These are phyloP conservation scores for Leccinum longicurvipes DNA, from an alignment of 768 basidiomycete species.

Conservation along the genomic window DNA sequence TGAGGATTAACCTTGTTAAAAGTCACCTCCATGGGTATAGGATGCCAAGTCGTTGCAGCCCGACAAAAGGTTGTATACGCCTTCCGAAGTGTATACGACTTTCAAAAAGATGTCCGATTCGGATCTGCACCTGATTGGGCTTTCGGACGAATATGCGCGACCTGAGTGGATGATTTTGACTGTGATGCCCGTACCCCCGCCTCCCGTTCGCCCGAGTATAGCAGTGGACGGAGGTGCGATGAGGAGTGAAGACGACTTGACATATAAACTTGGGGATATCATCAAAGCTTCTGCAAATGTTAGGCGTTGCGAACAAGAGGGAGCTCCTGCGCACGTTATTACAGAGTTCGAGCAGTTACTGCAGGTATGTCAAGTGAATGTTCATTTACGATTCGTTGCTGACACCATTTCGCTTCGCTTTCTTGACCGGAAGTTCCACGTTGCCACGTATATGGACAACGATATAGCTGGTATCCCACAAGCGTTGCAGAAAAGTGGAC, in stretches of 20 bases:
- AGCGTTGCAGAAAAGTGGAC: constrained; percentile 93
- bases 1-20: constrained; percentile 10
- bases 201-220: constrained; percentile 96
- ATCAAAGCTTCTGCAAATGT: constrained; percentile 94
- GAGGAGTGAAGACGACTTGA: constrained; percentile 97
- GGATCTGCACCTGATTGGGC: constrained; percentile 85
- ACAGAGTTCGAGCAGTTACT: constrained; percentile 94
- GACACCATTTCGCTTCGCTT: background rate
- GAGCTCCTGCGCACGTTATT: constrained; percentile 93
- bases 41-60: constrained; percentile 79
- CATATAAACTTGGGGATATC: constrained; percentile 95
- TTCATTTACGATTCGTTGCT: background rate
- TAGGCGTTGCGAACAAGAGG: constrained; percentile 90
- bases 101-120: constrained; percentile 92
- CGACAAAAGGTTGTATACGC: constrained; percentile 78
- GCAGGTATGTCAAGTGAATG: constrained; percentile 55
- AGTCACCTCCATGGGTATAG: constrained; percentile 35
- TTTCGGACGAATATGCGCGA: constrained; percentile 93
- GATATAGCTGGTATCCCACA: constrained; percentile 98
- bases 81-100: constrained; percentile 89
- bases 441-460: constrained; percentile 99
- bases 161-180: constrained; percentile 99
- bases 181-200: constrained; percentile 95
- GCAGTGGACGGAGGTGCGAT: constrained; percentile 95
- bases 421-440: constrained; percentile 86